Evolutionary conservation across 768 basidiomycete species (phyloP).

Genomic region (Trametes cingulata): DNA sequence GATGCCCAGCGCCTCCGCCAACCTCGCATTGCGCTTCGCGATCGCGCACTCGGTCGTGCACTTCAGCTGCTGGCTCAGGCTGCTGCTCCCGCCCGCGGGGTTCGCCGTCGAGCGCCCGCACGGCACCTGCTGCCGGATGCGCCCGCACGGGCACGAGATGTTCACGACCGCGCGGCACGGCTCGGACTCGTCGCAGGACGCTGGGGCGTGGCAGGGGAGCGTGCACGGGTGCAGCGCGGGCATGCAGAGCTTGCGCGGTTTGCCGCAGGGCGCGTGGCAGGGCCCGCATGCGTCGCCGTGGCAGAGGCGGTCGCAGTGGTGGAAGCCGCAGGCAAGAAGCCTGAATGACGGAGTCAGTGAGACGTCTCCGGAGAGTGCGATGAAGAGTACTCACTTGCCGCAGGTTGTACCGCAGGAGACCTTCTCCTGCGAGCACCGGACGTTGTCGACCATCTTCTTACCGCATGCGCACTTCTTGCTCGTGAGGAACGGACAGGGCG

Average conservation of each 20-base stretch:
- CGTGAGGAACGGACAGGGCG: conserved; percentile 84
- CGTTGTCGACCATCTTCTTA: conserved; percentile 76
- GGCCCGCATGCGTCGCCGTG: conserved; percentile 81
- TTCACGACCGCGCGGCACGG: conserved; percentile 71
- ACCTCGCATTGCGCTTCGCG: conserved; percentile 80
- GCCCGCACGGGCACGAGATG: conserved; percentile 80
- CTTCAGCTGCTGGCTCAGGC: conserved; percentile 50
- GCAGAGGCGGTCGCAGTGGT: conserved; percentile 81
- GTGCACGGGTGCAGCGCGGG: conserved; percentile 77
- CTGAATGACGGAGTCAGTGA: conserved; percentile 35
- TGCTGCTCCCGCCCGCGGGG: conserved; percentile 43
- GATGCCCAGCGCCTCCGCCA: conserved; percentile 94
- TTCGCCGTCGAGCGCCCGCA: conserved; percentile 65
- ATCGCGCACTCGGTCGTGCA: conserved; percentile 84
- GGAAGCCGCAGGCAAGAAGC: conserved; percentile 82
- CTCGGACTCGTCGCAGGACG: conserved; percentile 76
- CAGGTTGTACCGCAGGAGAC: conserved; percentile 86
- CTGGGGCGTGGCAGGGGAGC: conserved; percentile 83
- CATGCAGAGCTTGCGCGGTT: conserved; percentile 79
- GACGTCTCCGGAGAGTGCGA: not conserved
- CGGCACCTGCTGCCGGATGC: conserved; percentile 68
- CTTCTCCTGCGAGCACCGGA: conserved; percentile 83
- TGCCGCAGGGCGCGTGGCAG: conserved; percentile 80
- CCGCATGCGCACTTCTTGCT: conserved; percentile 86
- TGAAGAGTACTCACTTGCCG: conserved; percentile 54